Percentiles rank a stretch among this genome's conserved stretches.
Evolutionary conservation across 75 land plant species (phyloP).

Genomic region (Selaginella moellendorffii): DNA sequence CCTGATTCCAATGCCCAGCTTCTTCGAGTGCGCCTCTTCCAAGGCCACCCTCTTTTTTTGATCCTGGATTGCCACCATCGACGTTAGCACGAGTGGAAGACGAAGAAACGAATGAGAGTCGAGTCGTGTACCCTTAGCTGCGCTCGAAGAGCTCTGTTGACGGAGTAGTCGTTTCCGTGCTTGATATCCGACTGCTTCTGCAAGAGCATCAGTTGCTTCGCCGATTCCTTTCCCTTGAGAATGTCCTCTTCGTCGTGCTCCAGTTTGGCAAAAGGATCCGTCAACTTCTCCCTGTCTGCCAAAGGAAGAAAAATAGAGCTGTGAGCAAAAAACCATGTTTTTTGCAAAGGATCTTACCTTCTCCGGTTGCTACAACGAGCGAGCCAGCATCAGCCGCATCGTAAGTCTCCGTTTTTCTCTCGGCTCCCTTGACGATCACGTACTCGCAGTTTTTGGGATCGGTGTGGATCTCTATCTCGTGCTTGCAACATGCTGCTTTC

Average conservation of each 20-base stretch:
- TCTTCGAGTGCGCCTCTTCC: slow-evolving; percentile 55
- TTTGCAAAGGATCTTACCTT: slow-evolving; percentile 32
- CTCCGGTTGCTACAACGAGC: slow-evolving; percentile 58
- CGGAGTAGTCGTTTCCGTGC: slow-evolving; percentile 67
- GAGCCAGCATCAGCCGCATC: slow-evolving; percentile 92
- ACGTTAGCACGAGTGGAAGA: neutral
- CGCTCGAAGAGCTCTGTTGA: slow-evolving; percentile 68
- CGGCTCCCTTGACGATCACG: slow-evolving; percentile 87
- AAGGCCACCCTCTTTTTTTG: slow-evolving; percentile 79
- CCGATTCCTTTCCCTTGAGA: slow-evolving; percentile 79
- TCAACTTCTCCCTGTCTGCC: slow-evolving; percentile 73
- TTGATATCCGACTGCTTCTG: slow-evolving; percentile 64
- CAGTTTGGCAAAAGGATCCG: slow-evolving; percentile 82
- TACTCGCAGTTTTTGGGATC: slow-evolving; percentile 91
- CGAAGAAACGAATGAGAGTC: neutral
- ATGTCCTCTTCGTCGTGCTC: slow-evolving; percentile 84
- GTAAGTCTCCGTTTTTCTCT: slow-evolving; percentile 62
- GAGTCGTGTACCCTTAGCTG: slow-evolving; percentile 45
- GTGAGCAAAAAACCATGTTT: neutral
- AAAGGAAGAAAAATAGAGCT: neutral
- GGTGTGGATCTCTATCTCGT: slow-evolving; percentile 89
- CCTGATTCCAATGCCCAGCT: slow-evolving; percentile 63
- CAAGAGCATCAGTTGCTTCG: slow-evolving; percentile 58
- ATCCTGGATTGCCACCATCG: slow-evolving; percentile 21
- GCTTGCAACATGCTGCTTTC: slow-evolving; percentile 96